These are phyloP conservation scores for Ilyonectria destructans DNA, from an alignment of 2,329 filamentous ascomycete species.

Conservation along the genomic window DNA sequence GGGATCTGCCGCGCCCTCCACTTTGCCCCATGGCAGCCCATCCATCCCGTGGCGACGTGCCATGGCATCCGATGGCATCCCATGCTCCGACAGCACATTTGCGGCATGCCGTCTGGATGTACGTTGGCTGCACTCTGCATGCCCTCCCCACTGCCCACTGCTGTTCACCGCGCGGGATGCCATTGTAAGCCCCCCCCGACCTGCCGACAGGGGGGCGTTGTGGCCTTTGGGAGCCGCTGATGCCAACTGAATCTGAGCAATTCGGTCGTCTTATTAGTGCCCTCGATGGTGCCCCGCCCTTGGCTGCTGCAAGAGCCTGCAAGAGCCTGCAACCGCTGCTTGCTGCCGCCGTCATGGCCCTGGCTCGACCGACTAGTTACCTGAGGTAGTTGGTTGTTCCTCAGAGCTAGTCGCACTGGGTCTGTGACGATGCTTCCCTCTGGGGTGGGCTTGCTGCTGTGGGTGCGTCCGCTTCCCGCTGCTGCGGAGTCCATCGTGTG, in stretches of 20 bases:
- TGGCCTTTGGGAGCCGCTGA: conserved; percentile 36
- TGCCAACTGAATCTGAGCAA: conserved; percentile 26
- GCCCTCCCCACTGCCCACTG: conserved; percentile 6
- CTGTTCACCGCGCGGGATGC: conserved; percentile 13
- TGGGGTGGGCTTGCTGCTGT: not conserved
- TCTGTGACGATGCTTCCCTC: not conserved
- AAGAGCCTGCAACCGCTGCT: conserved; percentile 12
- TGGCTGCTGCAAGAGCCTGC: conserved; percentile 9
- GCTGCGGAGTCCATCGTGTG: conserved; percentile 38
- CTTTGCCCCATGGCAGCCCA: conserved; percentile 15
- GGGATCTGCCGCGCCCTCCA: conserved; percentile 35
- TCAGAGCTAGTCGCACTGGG: not conserved
- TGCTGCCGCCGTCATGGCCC: conserved; percentile 14
- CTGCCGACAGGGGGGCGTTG: not conserved
- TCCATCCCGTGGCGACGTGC: not conserved
- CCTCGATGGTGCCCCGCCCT: conserved; percentile 22
- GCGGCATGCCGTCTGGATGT: conserved; percentile 20
- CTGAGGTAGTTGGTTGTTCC: not conserved
- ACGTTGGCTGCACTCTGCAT: not conserved
- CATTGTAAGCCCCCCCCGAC: conserved; percentile 21
- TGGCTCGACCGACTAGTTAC: conserved; percentile 3
- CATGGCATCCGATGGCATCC: not conserved
- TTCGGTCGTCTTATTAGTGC: conserved; percentile 33
- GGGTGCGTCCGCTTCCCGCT: conserved; percentile 40
- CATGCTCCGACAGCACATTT: conserved; percentile 28